These are phyloP conservation scores for Penicillium decumbens DNA, from an alignment of 2,329 filamentous ascomycete genomes.

Conservation along the genomic window DNA sequence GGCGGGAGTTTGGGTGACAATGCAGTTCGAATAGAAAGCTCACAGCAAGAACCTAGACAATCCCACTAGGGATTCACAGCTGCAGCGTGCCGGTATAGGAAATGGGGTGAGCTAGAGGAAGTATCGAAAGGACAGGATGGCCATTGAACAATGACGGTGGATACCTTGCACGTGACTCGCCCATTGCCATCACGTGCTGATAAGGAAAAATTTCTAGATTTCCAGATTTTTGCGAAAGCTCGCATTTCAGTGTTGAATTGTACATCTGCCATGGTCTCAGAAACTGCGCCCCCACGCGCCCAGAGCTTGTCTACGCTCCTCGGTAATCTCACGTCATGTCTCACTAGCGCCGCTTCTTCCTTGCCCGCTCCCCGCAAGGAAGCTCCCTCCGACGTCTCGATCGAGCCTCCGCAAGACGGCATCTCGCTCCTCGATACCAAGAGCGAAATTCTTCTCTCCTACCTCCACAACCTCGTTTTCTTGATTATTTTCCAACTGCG, in stretches of 20 bases:
- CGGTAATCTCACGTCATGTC: constrained; percentile 33
- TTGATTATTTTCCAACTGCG: constrained; percentile 77
- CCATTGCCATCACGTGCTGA: constrained; percentile 3
- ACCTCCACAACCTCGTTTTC: constrained; percentile 90
- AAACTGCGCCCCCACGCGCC: constrained; percentile 20
- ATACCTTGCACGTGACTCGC: not conserved
- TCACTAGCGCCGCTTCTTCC: constrained; percentile 33
- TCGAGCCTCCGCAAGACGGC: constrained; percentile 74
- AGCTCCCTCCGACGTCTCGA: constrained; percentile 57
- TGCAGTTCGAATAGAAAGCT: not conserved
- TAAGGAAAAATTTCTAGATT: constrained; percentile 6
- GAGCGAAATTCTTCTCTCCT: constrained; percentile 94
- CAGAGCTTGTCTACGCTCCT: constrained; percentile 30
- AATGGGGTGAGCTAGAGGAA: not conserved
- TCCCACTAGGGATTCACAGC: not conserved
- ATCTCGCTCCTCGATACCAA: constrained; percentile 94
- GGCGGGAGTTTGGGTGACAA: not conserved
- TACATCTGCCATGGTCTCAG: constrained; percentile 23
- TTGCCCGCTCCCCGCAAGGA: constrained; percentile 32
- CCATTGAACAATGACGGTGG: constrained; percentile 1
- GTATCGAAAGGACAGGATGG: constrained; percentile 4
- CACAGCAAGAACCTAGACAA: not conserved
- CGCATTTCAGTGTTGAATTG: not conserved
- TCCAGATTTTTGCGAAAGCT: not conserved
- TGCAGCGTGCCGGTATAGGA: not conserved